Percentiles rank a stretch among this genome's conserved stretches.
phyloP scores from a whole-genome alignment of 164 flowering plant species.

The Chloranthus sessilifolius region DNA sequence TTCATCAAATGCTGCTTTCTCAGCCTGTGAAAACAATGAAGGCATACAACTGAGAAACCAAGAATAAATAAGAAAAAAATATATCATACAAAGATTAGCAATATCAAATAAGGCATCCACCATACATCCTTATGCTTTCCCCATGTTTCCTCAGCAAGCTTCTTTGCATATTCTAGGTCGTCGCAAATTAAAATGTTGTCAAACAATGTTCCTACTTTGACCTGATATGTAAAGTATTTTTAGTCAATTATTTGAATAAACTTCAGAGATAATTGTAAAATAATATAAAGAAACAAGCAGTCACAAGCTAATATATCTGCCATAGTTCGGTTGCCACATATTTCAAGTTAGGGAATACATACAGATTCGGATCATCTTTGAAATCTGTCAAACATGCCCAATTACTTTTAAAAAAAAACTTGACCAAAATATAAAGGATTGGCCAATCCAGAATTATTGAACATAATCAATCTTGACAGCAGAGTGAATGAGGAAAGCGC shows the following conservation, averaged over 20 bases:
- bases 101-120: too few relatives aligned
- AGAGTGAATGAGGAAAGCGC: too few relatives aligned
- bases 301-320: slow-evolving; percentile 56
- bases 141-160: slow-evolving; percentile 4
- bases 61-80: too few relatives aligned
- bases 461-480: too few relatives aligned
- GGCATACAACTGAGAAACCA: neutral
- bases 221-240: neutral
- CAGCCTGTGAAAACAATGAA: neutral
- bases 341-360: slow-evolving; percentile 67
- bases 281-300: too few relatives aligned
- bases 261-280: too few relatives aligned
- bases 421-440: too few relatives aligned
- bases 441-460: too few relatives aligned
- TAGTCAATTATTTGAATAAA: neutral
- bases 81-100: neutral
- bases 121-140: neutral
- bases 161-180: slow-evolving; percentile 3
- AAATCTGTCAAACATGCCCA: slow-evolving; percentile 45
- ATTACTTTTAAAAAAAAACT: too few relatives aligned
- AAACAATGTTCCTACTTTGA: neutral
- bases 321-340: slow-evolving; percentile 73
- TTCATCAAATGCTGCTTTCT: slow-evolving; percentile 4
- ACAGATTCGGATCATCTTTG: slow-evolving; percentile 79
- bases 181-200: slow-evolving; percentile 1